Evolutionary conservation across 306 rosid genomes (phyloP).

Genomic region (Spatholobus suberectus): DNA sequence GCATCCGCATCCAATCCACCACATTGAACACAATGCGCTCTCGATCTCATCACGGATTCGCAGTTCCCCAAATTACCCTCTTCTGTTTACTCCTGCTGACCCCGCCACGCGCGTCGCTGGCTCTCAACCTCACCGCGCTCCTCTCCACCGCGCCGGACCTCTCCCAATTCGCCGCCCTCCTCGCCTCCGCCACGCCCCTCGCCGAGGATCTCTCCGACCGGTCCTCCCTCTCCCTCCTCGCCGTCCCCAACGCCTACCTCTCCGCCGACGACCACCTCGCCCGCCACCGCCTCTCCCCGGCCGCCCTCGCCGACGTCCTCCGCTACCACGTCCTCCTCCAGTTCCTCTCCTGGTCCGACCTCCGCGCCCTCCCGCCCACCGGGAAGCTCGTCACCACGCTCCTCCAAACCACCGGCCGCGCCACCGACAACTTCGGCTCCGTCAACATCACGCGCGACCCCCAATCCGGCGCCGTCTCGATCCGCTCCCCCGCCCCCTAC

Average conservation of each 20-base stretch:
- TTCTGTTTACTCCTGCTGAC: constrained; percentile 37
- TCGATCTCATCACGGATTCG: neutral
- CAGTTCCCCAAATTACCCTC: constrained; percentile 68
- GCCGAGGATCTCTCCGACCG: constrained; percentile 69
- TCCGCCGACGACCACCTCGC: constrained; percentile 45
- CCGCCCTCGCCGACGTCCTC: constrained; percentile 78
- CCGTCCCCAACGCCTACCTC: constrained; percentile 77
- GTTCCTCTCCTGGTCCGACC: constrained; percentile 76
- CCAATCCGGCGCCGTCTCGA: constrained; percentile 48
- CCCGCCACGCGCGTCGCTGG: constrained; percentile 44
- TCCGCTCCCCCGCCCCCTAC: constrained; percentile 68
- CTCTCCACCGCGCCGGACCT: constrained; percentile 79
- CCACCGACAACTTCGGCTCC: constrained; percentile 77
- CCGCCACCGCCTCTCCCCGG: constrained; percentile 61
- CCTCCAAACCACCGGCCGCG: constrained; percentile 95
- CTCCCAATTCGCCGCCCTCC: constrained; percentile 71
- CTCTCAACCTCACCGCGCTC: constrained; percentile 77
- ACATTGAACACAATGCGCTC: constrained; percentile 26
- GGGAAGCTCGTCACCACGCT: constrained; percentile 92
- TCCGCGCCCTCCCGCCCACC: constrained; percentile 67
- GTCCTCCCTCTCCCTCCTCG: constrained; percentile 84
- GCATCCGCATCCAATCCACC: neutral
- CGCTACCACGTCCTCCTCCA: constrained; percentile 96
- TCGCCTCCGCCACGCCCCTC: constrained; percentile 60
- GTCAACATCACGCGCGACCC: constrained; percentile 82